Evolutionary conservation across 163 green algal species (phyloP).

Genomic region (Chlamydomonas reinhardtii): DNA sequence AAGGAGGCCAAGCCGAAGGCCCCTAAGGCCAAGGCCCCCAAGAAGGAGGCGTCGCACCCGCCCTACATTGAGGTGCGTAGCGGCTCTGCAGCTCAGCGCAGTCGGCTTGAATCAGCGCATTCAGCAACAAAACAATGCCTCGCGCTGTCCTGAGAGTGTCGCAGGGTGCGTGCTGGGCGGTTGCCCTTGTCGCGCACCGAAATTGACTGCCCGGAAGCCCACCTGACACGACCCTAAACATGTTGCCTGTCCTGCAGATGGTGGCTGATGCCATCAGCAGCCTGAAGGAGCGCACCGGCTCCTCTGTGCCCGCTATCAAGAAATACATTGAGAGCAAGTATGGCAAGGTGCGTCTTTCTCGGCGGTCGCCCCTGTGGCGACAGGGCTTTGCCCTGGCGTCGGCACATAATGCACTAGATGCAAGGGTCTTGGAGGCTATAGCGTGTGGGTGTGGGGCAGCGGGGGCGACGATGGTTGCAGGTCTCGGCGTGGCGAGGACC

Average conservation of each 20-base stretch:
- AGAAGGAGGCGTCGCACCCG: constrained; percentile 50
- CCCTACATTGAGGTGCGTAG: constrained; percentile 57
- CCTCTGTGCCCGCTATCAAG: constrained; percentile 65
- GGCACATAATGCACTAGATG: neutral
- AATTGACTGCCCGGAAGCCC: too few relatives aligned
- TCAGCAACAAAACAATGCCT: too few relatives aligned
- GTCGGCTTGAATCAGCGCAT: neutral
- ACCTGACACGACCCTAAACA: too few relatives aligned
- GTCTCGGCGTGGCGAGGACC: too few relatives aligned
- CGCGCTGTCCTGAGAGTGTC: too few relatives aligned
- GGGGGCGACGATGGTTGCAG: too few relatives aligned
- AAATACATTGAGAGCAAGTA: constrained; percentile 71
- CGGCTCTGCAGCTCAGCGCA: constrained; percentile 51
- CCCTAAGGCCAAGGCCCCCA: constrained; percentile 30
- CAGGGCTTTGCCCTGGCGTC: neutral
- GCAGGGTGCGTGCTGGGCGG: neutral
- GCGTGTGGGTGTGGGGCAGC: too few relatives aligned
- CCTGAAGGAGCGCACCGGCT: constrained; percentile 78
- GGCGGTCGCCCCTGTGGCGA: too few relatives aligned
- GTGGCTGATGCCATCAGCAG: constrained; percentile 66
- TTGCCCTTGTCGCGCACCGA: too few relatives aligned
- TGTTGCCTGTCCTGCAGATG: neutral
- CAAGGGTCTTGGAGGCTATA: neutral
- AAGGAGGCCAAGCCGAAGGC: constrained; percentile 40
- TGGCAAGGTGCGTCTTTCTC: constrained; percentile 64